Evolutionary conservation across 805 yeast genomes (phyloP).

Genomic region (Ogataea corticis): DNA sequence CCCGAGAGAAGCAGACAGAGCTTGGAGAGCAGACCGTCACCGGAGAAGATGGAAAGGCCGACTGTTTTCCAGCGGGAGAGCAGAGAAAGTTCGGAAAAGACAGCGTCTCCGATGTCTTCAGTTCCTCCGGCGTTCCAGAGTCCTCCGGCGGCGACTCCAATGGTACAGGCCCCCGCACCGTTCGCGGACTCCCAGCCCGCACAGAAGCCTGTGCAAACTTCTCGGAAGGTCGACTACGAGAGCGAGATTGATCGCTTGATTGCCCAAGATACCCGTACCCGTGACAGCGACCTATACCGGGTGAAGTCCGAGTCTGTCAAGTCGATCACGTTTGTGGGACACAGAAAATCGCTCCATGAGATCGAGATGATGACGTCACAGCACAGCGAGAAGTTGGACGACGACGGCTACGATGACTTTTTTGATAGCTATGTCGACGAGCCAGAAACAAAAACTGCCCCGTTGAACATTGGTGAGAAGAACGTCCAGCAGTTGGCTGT

Average conservation of each 20-base stretch:
- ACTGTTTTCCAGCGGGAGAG: no score
- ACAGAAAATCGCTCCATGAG: constrained; percentile 29
- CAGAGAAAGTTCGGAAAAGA: no score
- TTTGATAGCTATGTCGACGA: constrained; percentile 33
- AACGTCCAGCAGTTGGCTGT: background rate
- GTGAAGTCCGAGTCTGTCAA: constrained; percentile 11
- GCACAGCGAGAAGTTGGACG: constrained; percentile 20
- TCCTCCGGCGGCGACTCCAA: no score
- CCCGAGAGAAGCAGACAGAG: no score
- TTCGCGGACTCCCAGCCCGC: no score
- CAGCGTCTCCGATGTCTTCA: no score
- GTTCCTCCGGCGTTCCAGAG: no score
- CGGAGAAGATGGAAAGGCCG: no score
- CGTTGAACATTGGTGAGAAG: constrained; percentile 18
- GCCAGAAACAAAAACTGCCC: constrained; percentile 25
- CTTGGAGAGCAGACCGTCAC: no score
- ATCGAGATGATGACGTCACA: constrained; percentile 21
- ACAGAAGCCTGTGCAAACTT: no score
- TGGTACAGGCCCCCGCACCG: no score
- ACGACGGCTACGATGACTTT: constrained; percentile 28
- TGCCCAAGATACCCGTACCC: constrained; percentile 1
- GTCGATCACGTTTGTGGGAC: constrained; percentile 36
- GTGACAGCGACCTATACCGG: constrained; percentile 1
- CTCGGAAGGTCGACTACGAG: constrained; percentile 4
- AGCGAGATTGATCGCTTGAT: constrained; percentile 8